A percentile compares a stretch with the other conserved stretches of the same genome.
These are phyloP conservation scores for Tetracentron sinense DNA, from an alignment of 164 flowering plant genomes.

Conservation along the genomic window DNA sequence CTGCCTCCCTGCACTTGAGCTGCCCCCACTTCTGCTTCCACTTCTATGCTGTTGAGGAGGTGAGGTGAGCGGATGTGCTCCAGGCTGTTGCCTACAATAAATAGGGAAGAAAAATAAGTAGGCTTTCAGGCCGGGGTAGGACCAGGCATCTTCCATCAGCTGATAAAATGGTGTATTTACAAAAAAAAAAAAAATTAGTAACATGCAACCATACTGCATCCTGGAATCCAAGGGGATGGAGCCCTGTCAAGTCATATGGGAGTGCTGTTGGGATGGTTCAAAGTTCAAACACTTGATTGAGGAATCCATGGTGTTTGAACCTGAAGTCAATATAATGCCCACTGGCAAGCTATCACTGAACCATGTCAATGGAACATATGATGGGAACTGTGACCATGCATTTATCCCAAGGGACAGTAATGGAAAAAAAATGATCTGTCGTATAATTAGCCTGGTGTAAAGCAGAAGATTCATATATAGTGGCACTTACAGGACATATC, in stretches of 20 bases:
- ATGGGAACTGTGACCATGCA: background rate
- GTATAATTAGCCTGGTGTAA: background rate
- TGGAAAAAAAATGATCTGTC: too few relatives aligned
- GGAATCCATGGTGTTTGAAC: background rate
- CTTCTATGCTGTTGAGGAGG: slow-evolving; percentile 23
- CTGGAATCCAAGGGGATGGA: background rate
- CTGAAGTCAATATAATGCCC: background rate
- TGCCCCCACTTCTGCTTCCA: slow-evolving; percentile 21
- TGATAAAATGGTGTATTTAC: background rate
- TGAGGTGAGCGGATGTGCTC: slow-evolving; percentile 23
- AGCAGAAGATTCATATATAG: background rate
- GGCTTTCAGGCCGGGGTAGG: background rate
- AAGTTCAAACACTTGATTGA: background rate
- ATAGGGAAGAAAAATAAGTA: background rate
- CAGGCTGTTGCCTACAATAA: slow-evolving; percentile 45
- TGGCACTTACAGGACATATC: slow-evolving; percentile 77
- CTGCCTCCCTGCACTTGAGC: slow-evolving; percentile 25
- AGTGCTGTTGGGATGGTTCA: background rate
- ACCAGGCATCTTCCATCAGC: background rate
- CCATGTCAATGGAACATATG: background rate
- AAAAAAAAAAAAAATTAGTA: too few relatives aligned
- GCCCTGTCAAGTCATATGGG: background rate
- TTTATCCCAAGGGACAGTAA: too few relatives aligned
- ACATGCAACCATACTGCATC: background rate
- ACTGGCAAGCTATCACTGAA: background rate